A percentile compares a stretch with the other conserved stretches of the same genome.
phyloP scores from a whole-genome alignment of 2,329 filamentous ascomycete species.

The Fusarium buharicum region DNA sequence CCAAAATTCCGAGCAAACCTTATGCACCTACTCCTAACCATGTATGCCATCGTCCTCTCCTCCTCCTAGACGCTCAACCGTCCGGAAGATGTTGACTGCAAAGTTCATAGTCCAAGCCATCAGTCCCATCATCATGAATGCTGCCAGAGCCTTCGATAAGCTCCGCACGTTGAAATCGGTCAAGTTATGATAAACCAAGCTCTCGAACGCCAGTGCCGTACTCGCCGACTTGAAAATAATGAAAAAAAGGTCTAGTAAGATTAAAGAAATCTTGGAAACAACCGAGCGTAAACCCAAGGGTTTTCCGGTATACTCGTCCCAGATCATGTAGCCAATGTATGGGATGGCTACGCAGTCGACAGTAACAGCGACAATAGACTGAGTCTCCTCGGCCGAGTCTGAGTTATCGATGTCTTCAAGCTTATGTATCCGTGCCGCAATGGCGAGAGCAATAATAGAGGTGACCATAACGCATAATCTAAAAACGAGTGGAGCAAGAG shows the following conservation, averaged over 20 bases:
- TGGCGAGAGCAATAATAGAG: slow-evolving; percentile 80
- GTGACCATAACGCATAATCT: slow-evolving; percentile 85
- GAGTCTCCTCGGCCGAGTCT: slow-evolving; percentile 69
- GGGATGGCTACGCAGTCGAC: slow-evolving; percentile 90
- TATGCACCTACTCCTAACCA: slow-evolving; percentile 28
- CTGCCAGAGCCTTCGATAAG: slow-evolving; percentile 74
- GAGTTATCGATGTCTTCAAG: slow-evolving; percentile 60
- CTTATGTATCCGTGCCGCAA: slow-evolving; percentile 79
- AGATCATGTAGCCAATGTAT: slow-evolving; percentile 93
- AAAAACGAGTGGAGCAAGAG: slow-evolving; percentile 85
- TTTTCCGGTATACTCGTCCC: slow-evolving; percentile 95
- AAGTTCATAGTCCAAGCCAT: slow-evolving; percentile 93
- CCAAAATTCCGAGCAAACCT: slow-evolving; percentile 22
- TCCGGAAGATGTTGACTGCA: slow-evolving; percentile 81
- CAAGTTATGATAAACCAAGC: slow-evolving; percentile 70
- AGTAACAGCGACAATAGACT: slow-evolving; percentile 87
- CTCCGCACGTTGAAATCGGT: slow-evolving; percentile 59
- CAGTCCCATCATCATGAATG: slow-evolving; percentile 81
- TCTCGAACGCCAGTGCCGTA: slow-evolving; percentile 87
- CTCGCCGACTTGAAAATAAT: slow-evolving; percentile 98
- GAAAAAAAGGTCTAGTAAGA: slow-evolving; percentile 93
- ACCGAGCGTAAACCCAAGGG: slow-evolving; percentile 87
- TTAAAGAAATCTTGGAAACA: slow-evolving; percentile 85
- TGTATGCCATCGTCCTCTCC: slow-evolving; percentile 56
- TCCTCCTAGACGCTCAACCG: slow-evolving; percentile 70